Base-by-base conservation (phyloP, 306 rosid species). In the Acacia crassicarpa region DNA sequence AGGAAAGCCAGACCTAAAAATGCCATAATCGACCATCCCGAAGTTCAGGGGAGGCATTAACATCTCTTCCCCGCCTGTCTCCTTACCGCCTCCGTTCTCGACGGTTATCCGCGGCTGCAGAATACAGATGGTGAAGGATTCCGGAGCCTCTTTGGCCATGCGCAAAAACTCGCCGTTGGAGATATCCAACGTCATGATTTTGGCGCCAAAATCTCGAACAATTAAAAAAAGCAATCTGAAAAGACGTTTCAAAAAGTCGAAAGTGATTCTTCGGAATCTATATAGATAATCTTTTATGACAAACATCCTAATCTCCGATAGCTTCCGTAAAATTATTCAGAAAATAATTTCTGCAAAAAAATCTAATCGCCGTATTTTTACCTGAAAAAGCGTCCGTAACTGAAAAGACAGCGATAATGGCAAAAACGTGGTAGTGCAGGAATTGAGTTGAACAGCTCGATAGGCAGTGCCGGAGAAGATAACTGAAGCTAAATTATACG, bases 11-110 rank as follows among this genome's bases (percentile, higher is more conserved):
- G 95, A 88, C 83, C 93, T 69, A 43, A 89, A 91, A 40, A 88
- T 81, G 80, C 93, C 91, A 65, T 76, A 74, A 51, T 89, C 95
- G 17, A 91, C 95, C 95, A 89, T 89, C 2, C 93, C 86, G 67
- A 89, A 91, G 72, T 91, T 91, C 45, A 91, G 84, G 45, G 95
- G 93, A 73, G 95, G 95, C 56, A 89, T 89, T 40, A 85, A 84
- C 17, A 85, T 62, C 81, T 87, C 95, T 20, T 89, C 90, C n/a
- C 59, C 65, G 22, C 5, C 65, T 2, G 27, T 58, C 14, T 12
- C 65, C 0, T n/a, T 58, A 58, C 15, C 83, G 22, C 76, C 84
- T 19, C 48, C 80, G 13, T 14, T 67, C 43, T 5, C 63, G 38
- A 38, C 74, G 63, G 22, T 9, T 12, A 46, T 45, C 51, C 25